phyloP scores from a whole-genome alignment of 2,329 filamentous ascomycete genomes.

The Ophiocordyceps robertsii region DNA sequence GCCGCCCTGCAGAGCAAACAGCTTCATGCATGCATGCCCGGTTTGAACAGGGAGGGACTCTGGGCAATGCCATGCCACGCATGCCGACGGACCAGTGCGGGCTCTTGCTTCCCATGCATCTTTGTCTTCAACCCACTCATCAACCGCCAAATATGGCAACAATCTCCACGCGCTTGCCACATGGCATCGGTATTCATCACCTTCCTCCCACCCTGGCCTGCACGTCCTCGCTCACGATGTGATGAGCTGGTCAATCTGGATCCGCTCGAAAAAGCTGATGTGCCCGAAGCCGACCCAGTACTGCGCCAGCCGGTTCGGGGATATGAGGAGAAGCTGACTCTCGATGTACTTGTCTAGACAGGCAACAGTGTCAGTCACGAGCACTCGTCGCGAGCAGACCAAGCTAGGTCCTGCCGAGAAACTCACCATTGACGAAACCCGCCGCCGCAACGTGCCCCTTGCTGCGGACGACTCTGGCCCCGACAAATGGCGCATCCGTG shows the following conservation, averaged over 20 bases:
- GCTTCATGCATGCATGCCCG: too few relatives aligned
- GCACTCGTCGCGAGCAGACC: neutral
- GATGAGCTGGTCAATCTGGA: conserved; percentile 42
- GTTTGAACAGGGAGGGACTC: too few relatives aligned
- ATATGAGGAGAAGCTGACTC: conserved; percentile 66
- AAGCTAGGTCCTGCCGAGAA: neutral
- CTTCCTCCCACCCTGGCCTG: too few relatives aligned
- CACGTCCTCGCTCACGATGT: conserved; percentile 7
- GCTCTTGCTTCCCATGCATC: too few relatives aligned
- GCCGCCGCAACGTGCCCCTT: conserved; percentile 64
- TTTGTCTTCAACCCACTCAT: neutral
- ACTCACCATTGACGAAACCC: conserved; percentile 59
- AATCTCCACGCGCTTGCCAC: neutral
- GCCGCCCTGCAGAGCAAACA: too few relatives aligned
- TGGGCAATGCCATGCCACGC: too few relatives aligned
- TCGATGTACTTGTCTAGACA: conserved; percentile 56
- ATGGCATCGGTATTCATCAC: too few relatives aligned
- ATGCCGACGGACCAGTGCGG: too few relatives aligned
- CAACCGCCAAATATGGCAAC: neutral
- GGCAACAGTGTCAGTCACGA: neutral
- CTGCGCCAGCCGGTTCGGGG: conserved; percentile 63
- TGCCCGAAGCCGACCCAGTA: conserved; percentile 59
- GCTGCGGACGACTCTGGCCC: conserved; percentile 59
- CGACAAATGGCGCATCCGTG: conserved; percentile 55
- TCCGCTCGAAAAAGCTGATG: conserved; percentile 46